phyloP scores from a whole-genome alignment of 1,284 basidiomycete genomes.

The Chiua sp. region DNA sequence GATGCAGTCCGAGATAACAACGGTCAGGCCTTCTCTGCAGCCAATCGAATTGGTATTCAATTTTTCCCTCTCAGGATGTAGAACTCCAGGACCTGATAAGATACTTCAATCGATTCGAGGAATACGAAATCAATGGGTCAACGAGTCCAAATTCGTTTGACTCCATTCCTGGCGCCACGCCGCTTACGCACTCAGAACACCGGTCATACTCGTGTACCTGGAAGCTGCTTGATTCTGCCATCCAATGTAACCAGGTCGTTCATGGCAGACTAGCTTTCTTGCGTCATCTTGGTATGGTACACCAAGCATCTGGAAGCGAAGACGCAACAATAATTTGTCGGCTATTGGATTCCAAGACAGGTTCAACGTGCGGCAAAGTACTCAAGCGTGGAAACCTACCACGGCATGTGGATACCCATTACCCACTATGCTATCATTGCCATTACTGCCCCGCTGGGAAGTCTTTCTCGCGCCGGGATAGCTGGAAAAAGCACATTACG shows the following conservation, averaged over 20 bases:
- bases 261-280: constrained; percentile 17
- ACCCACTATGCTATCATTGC: constrained; percentile 18
- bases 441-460: constrained; percentile 10
- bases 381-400: constrained; percentile 20
- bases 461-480: constrained; percentile 31
- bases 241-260: constrained; percentile 9
- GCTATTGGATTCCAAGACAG: constrained; percentile 10
- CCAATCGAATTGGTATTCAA: background rate
- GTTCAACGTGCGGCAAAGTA: constrained; percentile 6
- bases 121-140: background rate
- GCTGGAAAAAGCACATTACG: constrained; percentile 16
- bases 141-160: background rate
- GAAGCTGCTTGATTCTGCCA: background rate
- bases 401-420: constrained; percentile 28
- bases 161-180: no score
- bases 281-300: constrained; percentile 11
- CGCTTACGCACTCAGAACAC: background rate
- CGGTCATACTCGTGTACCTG: constrained; percentile 16
- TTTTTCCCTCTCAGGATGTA: background rate
- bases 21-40: background rate
- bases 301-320: constrained; percentile 17
- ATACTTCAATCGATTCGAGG: background rate
- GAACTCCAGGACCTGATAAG: background rate
- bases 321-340: constrained; percentile 6
- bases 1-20: background rate